Base-by-base conservation (phyloP, 2,329 filamentous ascomycete genomes). In the Trichoderma atrobrunneum region DNA sequence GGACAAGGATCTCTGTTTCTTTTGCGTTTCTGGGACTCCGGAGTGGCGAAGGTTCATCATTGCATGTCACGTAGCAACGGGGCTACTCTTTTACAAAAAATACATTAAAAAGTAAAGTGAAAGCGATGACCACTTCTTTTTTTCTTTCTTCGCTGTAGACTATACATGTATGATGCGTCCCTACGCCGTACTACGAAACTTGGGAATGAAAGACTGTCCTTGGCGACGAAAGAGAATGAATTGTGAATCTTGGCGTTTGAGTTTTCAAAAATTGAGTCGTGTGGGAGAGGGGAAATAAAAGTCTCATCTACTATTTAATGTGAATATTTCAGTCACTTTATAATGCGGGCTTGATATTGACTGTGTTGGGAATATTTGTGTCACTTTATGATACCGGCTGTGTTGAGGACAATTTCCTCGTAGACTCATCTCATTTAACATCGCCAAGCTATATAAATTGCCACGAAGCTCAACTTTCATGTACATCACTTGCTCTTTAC, bases 31-130 rank as follows among this genome's bases (percentile, higher is more conserved):
- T 87, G 87, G 86, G 86, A 87, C 86, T 86, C 84, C 84, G 87
- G 87, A 88, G 86, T 88, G 87, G 85, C 85, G 84, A 87, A 87
- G 86, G 86, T 86, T 87, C 84, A 86, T 87, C 81, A 82, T 85
- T 87, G 87, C 87, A 88, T 88, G 84, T 87, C 84, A 86, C 79
- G 87, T 88, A 88, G 87, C 86, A 81, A 59, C 79, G 72, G 81
- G 79, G 82, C 82, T 84, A 83, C 82, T 78, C 78, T 78, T 68
- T 72, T 70, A 60, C 72, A 73, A 69, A 59, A 72, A 65, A 66
- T 64, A 71, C 18, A 59, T 43, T 24, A 73, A 82, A 80, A 82
- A 82, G 79, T 78, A 80, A 82, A 79, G 78, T 79, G 75, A 81
- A 67, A 76, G 56, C 68, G 26, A 73, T 61, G 54, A 51, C 66